Percentiles rank a stretch among this genome's conserved stretches.
Evolutionary conservation across 2,329 filamentous ascomycete species (phyloP).

Genomic region (Trichophyton schoenleinii): DNA sequence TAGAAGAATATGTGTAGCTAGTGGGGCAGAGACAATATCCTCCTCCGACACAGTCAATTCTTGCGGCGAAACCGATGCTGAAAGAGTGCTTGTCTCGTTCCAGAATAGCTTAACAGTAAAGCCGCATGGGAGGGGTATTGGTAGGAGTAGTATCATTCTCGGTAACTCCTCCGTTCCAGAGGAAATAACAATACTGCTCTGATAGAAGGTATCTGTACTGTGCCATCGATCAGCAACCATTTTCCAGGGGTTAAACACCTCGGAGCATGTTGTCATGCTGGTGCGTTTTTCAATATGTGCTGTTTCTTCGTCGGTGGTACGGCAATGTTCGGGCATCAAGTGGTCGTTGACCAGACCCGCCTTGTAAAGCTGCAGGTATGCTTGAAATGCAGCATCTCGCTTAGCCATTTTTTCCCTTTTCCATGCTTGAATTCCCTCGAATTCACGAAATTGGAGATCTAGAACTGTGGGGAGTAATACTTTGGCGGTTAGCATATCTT

Average conservation of each 20-base stretch:
- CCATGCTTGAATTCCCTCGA: conserved; percentile 48
- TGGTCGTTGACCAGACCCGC: conserved; percentile 66
- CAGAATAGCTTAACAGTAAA: conserved; percentile 21
- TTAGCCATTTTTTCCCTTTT: conserved; percentile 56
- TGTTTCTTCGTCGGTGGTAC: conserved; percentile 29
- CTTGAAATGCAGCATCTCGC: conserved; percentile 73
- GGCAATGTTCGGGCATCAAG: conserved; percentile 47
- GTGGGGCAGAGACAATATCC: conserved; percentile 9
- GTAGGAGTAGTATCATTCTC: conserved; percentile 17
- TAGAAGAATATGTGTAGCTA: conserved; percentile 15
- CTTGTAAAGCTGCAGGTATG: conserved; percentile 57
- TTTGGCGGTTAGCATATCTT: conserved; percentile 34
- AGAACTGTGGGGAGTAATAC: conserved; percentile 62
- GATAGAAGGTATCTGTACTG: conserved; percentile 12
- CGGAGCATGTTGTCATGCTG: conserved; percentile 21
- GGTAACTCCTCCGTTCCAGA: conserved; percentile 9
- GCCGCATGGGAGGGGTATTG: conserved; percentile 15
- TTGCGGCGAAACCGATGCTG: conserved; percentile 12
- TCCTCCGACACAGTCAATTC: conserved; percentile 1
- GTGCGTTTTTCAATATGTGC: conserved; percentile 19
- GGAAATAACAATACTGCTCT: conserved; percentile 15
- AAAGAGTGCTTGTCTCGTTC: conserved; percentile 17
- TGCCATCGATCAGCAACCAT: conserved; percentile 23
- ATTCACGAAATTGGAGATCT: conserved; percentile 46
- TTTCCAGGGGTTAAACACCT: conserved; percentile 28